Evolutionary conservation across 768 basidiomycete genomes (phyloP).

Genomic region (Suillus paluster): DNA sequence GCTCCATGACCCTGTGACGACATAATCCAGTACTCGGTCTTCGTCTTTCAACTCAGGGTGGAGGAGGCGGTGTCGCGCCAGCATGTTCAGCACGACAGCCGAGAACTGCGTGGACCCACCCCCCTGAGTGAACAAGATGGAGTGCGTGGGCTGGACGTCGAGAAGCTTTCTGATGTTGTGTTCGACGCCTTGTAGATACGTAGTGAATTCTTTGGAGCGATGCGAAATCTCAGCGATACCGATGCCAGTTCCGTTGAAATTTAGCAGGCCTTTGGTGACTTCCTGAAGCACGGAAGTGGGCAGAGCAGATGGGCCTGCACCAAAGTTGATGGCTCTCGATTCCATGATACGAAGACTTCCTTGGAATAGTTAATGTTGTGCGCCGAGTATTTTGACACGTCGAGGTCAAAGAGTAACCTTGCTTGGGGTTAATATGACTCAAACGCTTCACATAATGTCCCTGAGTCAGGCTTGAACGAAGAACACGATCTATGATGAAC

Average conservation of each 20-base stretch:
- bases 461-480: too few relatives aligned
- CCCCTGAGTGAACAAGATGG: slow-evolving; percentile 92
- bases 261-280: slow-evolving; percentile 83
- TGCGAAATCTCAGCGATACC: slow-evolving; percentile 97
- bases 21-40: slow-evolving; percentile 79
- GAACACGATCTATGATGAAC: too few relatives aligned
- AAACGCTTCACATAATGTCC: background rate
- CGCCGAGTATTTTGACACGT: background rate
- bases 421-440: background rate
- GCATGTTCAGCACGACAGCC: slow-evolving; percentile 88
- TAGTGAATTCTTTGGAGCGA: slow-evolving; percentile 86
- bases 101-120: slow-evolving; percentile 94
- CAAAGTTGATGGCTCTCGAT: slow-evolving; percentile 81
- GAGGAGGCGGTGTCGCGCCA: slow-evolving; percentile 81
- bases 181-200: slow-evolving; percentile 66
- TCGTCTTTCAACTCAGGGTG: slow-evolving; percentile 60
- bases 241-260: slow-evolving; percentile 90
- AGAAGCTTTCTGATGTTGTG: slow-evolving; percentile 76
- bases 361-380: background rate
- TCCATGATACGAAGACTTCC: slow-evolving; percentile 20
- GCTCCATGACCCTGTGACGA: slow-evolving; percentile 93
- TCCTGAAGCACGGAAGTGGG: slow-evolving; percentile 86
- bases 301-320: slow-evolving; percentile 92
- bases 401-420: background rate
- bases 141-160: slow-evolving; percentile 80